Base-by-base conservation (phyloP, 257 asterid species). In the Gynochthodes officinalis region DNA sequence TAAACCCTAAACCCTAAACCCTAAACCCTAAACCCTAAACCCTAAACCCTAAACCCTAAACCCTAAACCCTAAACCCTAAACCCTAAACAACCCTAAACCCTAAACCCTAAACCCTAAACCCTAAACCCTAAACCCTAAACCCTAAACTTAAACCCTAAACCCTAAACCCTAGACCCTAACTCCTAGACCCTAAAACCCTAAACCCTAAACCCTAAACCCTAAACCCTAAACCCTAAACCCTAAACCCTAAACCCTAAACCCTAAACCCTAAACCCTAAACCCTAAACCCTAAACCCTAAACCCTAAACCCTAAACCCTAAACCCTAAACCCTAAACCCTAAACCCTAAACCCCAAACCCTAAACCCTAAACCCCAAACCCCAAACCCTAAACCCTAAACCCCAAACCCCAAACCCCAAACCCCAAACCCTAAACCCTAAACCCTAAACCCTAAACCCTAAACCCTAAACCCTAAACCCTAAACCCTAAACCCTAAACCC, bases 1-100 rank as follows among this genome's bases (percentile, higher is more conserved):
- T 57, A 75, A 75, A 32, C 79, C 79, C 69, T 42, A 67, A 75
- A 59, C 74, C 79, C 62, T 40, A 75, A 67, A 58, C 79, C 69
- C 30, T 37, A 75, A 67, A 58, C 79, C 74, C 43, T 37, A 75
- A 67, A 50, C 77, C 64, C 30, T 25, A 73, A 63, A 58, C 77
- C 64, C 32, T 30, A 73, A 63, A 58, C 77, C 65, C 37, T 27
- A 67, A 67, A 62, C 74, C 74, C 54, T 67, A 75, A 67, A 64
- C 79, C 74, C 64, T 67, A 75, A 68, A 73, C 79, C 75, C 52
- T 42, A 44, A 44, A 75, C 62, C 74, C 74, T 65, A 40, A 75
- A 67, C 49, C 74, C 75, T 43, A 27, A 59, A 67, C 39, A 57
- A 75, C 35, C 74, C 75, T 55, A 27, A 68, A 75, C 52, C 69